A percentile compares a stretch with the other conserved stretches of the same genome.
Conservation (phyloP, 1,284 basidiomycete species). For the Heterobasidion annosum region DNA sequence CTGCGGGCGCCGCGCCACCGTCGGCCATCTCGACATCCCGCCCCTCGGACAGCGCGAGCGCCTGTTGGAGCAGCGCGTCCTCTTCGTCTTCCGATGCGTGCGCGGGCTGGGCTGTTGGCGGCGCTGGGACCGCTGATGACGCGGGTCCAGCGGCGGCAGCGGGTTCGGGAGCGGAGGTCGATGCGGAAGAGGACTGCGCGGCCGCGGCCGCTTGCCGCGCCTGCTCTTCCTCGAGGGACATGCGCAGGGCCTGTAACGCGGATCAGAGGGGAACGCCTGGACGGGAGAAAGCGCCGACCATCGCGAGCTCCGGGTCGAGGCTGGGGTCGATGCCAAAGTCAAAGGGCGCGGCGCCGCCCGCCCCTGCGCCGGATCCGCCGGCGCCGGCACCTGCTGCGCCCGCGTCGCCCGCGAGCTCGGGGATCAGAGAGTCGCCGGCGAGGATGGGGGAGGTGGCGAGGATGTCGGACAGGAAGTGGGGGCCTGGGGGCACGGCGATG, state of each 20-base stretch:
- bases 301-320: slow-evolving; percentile 93
- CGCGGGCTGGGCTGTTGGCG: slow-evolving; percentile 18
- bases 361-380: slow-evolving; percentile 36
- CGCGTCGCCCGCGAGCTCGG: slow-evolving; percentile 49
- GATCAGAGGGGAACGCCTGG: background rate
- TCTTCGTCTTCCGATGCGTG: slow-evolving; percentile 54
- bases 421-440: slow-evolving; percentile 69
- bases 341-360: slow-evolving; percentile 46
- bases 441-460: slow-evolving; percentile 81
- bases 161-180: slow-evolving; percentile 6
- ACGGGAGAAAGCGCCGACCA: slow-evolving; percentile 49
- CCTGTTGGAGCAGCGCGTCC: slow-evolving; percentile 55
- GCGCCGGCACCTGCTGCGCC: slow-evolving; percentile 37
- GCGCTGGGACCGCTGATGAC: slow-evolving; percentile 15
- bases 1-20: slow-evolving; percentile 9
- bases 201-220: slow-evolving; percentile 72
- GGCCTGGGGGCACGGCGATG: slow-evolving; percentile 71
- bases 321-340: slow-evolving; percentile 93
- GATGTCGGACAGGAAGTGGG: slow-evolving; percentile 77
- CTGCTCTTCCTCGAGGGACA: slow-evolving; percentile 97
- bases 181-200: slow-evolving; percentile 20
- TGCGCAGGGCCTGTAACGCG: slow-evolving; percentile 74
- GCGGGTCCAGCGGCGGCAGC: background rate
- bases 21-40: slow-evolving; percentile 44
- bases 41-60: slow-evolving; percentile 46